Evolutionary conservation across 164 flowering plant genomes (phyloP).

Genomic region (Macadamia integrifolia): DNA sequence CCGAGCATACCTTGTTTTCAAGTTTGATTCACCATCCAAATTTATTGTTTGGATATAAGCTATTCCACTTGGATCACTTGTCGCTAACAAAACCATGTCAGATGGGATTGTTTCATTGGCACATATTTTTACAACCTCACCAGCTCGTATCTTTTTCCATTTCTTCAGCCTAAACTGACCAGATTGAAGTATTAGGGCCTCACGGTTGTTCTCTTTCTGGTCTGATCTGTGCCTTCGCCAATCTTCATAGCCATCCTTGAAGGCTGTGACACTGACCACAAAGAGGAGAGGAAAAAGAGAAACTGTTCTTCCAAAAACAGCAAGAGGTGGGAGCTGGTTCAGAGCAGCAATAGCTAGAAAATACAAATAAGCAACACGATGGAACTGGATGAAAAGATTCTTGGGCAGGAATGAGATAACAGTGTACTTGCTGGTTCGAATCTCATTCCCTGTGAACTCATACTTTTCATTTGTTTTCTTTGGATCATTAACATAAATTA

Average conservation of each 20-base stretch:
- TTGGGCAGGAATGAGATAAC: slow-evolving; percentile 78
- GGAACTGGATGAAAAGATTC: slow-evolving; percentile 88
- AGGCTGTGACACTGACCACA: slow-evolving; percentile 83
- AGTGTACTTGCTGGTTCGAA: slow-evolving; percentile 83
- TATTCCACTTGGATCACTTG: slow-evolving; percentile 84
- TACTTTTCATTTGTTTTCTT: slow-evolving; percentile 72
- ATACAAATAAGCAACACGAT: slow-evolving; percentile 83
- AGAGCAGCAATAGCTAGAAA: slow-evolving; percentile 86
- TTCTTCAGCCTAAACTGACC: slow-evolving; percentile 47
- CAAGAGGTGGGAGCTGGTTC: slow-evolving; percentile 95
- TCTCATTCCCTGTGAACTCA: slow-evolving; percentile 84
- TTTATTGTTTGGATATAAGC: slow-evolving; percentile 94
- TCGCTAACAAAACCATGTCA: slow-evolving; percentile 80
- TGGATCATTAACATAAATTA: slow-evolving; percentile 73
- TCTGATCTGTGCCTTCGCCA: slow-evolving; percentile 95
- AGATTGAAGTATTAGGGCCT: slow-evolving; percentile 51
- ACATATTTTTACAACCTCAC: slow-evolving; percentile 73
- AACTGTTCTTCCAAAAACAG: slow-evolving; percentile 91
- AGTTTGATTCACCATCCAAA: slow-evolving; percentile 87
- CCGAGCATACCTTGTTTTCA: slow-evolving; percentile 91
- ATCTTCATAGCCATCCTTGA: slow-evolving; percentile 95
- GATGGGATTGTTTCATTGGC: slow-evolving; percentile 79
- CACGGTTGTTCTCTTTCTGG: slow-evolving; percentile 71
- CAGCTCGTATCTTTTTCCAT: slow-evolving; percentile 74
- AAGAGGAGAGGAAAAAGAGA: slow-evolving; percentile 89